phyloP scores from a whole-genome alignment of 805 yeast species.

The Saturnispora zaruensis region DNA sequence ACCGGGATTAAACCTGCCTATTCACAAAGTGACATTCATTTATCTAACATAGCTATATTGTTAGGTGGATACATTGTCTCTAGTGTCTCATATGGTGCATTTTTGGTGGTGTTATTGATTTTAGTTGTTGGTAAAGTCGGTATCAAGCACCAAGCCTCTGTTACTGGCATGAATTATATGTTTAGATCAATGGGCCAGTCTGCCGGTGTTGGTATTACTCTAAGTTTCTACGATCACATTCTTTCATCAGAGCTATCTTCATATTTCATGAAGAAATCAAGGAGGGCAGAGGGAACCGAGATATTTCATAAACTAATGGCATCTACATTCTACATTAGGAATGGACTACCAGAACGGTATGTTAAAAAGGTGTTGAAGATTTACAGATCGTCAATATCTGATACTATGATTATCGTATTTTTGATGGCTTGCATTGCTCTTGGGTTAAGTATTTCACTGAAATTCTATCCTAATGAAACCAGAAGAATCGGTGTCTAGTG shows the following conservation, averaged over 20 bases:
- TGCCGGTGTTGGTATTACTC: slow-evolving; percentile 36
- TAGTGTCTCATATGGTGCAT: slow-evolving; percentile 36
- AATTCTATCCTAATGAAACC: slow-evolving; percentile 12
- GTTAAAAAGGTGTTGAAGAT: slow-evolving; percentile 24
- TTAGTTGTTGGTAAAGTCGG: slow-evolving; percentile 39
- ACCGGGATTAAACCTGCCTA: slow-evolving; percentile 21
- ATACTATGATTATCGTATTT: slow-evolving; percentile 20
- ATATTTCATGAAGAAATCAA: slow-evolving; percentile 22
- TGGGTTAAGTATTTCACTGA: slow-evolving; percentile 18
- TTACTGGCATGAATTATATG: slow-evolving; percentile 41
- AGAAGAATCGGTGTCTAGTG: background rate
- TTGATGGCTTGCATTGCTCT: slow-evolving; percentile 22
- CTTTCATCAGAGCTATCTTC: slow-evolving; percentile 26
- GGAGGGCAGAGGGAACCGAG: slow-evolving; percentile 19
- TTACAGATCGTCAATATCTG: slow-evolving; percentile 23
- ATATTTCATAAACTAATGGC: slow-evolving; percentile 18
- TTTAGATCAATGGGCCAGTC: slow-evolving; percentile 43
- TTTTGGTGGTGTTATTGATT: slow-evolving; percentile 32
- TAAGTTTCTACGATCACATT: slow-evolving; percentile 31
- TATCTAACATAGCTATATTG: slow-evolving; percentile 15
- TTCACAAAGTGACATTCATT: slow-evolving; percentile 12
- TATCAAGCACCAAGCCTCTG: slow-evolving; percentile 37
- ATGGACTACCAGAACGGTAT: slow-evolving; percentile 24
- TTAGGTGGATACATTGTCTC: slow-evolving; percentile 24
- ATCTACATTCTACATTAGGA: slow-evolving; percentile 23